Evolutionary conservation across 208 protist genomes (phyloP), one percentile per base, ranked within the genome.

Genomic region (Lotmaria passim): DNA sequence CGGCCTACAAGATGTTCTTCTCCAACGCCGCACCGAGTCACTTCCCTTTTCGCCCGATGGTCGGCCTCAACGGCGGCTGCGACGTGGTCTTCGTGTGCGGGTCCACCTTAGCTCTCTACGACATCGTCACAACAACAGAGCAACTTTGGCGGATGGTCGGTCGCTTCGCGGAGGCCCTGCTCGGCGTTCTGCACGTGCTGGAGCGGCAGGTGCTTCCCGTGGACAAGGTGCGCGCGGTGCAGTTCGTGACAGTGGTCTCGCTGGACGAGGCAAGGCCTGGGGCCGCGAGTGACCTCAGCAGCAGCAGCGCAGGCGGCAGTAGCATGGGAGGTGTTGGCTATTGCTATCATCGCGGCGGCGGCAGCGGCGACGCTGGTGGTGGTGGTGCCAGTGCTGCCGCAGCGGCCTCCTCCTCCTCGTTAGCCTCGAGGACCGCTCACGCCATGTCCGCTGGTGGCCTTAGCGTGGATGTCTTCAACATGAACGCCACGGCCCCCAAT

Each of bases 1-100:
- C 79, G 6, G 86, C 83, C 17, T 95, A 95, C 67, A 91, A 87
- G 43, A 72, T 79, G 24, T 95, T 95, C 67, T 90, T 92, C 63
- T 38, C 81, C 19, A 78, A 61, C 48, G 85, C 86, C 30, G 66
- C 79, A 24, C 85, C 85, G 57, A 80, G 74, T 43, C 85, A 88
- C 78, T 86, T 87, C 41, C 82, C 87, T 7, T 93, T 95, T 56
- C 81, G 83, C 19, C 86, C 86, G 10, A 78, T 85, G 66, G 78
- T 89, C 7, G 85, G 86, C 21, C 69, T 90, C 26, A 95, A 95
- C 72, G 80, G 81, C 34, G 90, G 90, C 41, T 95, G 90, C 75
- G 90, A 95, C 61, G 83, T 95, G 1, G 90, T 95, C 28, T 88
- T 78, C 41, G 52, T 95, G 33, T 70, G 81, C 28, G 87, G 85